These are phyloP conservation scores for Sisymbrium irio DNA, from an alignment of 345 rosid species.

Conservation along the genomic window DNA sequence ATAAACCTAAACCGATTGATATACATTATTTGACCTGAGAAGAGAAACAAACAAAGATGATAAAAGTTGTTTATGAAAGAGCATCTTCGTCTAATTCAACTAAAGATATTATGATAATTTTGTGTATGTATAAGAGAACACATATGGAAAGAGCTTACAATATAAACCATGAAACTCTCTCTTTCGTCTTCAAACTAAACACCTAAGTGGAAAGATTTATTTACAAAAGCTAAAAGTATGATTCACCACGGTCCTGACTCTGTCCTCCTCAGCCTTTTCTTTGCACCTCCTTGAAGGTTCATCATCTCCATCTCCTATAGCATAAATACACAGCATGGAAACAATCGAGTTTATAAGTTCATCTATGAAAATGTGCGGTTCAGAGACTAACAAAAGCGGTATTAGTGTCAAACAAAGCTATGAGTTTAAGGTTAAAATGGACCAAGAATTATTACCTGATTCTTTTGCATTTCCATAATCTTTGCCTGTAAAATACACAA, in stretches of 20 bases:
- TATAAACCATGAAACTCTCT: slow-evolving; percentile 23
- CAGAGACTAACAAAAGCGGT: neutral
- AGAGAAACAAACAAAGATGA: neutral
- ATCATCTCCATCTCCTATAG: slow-evolving; percentile 66
- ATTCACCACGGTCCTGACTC: slow-evolving; percentile 90
- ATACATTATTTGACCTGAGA: no score
- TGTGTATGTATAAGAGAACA: slow-evolving; percentile 12
- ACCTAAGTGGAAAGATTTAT: slow-evolving; percentile 4
- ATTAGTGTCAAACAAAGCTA: neutral
- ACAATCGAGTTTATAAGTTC: neutral
- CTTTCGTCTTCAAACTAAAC: slow-evolving; percentile 19
- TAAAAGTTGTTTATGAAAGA: neutral
- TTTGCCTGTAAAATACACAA: slow-evolving; percentile 51
- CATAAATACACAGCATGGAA: neutral
- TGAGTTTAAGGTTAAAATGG: neutral
- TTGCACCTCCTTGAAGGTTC: slow-evolving; percentile 47
- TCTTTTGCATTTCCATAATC: slow-evolving; percentile 73
- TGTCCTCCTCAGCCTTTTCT: slow-evolving; percentile 71
- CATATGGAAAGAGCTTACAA: slow-evolving; percentile 19
- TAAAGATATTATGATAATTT: slow-evolving; percentile 1
- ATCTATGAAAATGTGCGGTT: neutral
- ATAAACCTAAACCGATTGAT: no score
- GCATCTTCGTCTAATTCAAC: neutral
- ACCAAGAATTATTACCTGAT: slow-evolving; percentile 50
- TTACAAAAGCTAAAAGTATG: slow-evolving; percentile 26